Base-by-base conservation (phyloP, 495 filamentous ascomycete genomes). In the Neurospora sp. region DNA sequence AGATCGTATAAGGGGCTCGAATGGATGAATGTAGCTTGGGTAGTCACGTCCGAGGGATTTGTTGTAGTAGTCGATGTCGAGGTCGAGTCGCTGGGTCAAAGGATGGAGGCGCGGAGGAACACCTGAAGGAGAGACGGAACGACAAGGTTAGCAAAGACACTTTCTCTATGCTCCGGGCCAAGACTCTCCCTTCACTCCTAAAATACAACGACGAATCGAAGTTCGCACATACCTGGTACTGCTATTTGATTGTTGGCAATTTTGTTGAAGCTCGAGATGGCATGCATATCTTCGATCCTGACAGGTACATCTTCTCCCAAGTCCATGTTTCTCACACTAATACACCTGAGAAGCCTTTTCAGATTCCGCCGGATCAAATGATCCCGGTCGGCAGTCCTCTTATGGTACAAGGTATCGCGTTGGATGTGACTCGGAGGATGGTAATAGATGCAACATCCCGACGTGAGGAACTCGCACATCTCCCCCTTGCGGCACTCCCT, bases 211-310 rank as follows among this genome's bases (percentile, higher is more conserved):
- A 44, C n/a, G 16, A 9, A 10, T 1, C 3, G 3, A 8, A 38
- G 6, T 37, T 37, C 41, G 10, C 11, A 76, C 72, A 5, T 23
- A 80, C 78, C 78, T 16, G 78, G 78, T 8, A 80, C 75, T 11
- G 72, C 76, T 40, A 80, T 79, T n/a, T 77, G 74, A 9, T 46
- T 70, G 41, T 77, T 71, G 1, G 39, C 3, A 11, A 77, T 46
- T 39, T 76, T 78, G 73, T 78, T 80, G 72, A 78, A 80, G 39
- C 78, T 80, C 5, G 77, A 71, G 1, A 80, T 66, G 7, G 76
- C 71, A 14, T 40, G 23, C 8, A 46, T 69, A 5, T 76, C 39
- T 18, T 74, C 1, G 18, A 80, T 77, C 39, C 12, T 2, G 46
- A 74, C 69, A 5, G 42, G 42, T 6, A 0, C n/a, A 3, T 48